phyloP scores from a whole-genome alignment of 352 stramenopile genomes.

The Phytophthora quininea region DNA sequence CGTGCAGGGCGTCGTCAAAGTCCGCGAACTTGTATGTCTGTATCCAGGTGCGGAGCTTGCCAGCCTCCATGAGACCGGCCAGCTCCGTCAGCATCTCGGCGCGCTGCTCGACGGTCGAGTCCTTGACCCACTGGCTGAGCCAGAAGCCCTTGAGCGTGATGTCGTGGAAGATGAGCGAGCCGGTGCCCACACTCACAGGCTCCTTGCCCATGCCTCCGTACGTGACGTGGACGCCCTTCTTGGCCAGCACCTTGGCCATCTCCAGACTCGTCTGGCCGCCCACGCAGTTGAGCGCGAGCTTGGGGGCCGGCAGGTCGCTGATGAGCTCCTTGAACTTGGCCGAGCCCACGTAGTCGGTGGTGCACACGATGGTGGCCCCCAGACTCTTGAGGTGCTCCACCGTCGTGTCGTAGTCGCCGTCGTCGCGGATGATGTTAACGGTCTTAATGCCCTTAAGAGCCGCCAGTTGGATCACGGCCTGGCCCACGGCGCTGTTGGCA shows the following conservation, averaged over 20 bases:
- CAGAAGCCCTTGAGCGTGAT: slow-evolving; percentile 90
- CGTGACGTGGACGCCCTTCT: slow-evolving; percentile 81
- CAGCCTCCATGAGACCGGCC: slow-evolving; percentile 62
- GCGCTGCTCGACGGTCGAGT: slow-evolving; percentile 66
- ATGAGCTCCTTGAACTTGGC: slow-evolving; percentile 88
- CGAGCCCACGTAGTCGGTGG: slow-evolving; percentile 72
- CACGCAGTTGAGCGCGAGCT: slow-evolving; percentile 86
- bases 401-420: slow-evolving; percentile 79
- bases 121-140: slow-evolving; percentile 84
- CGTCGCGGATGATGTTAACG: slow-evolving; percentile 90
- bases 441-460: slow-evolving; percentile 87
- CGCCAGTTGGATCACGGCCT: slow-evolving; percentile 90
- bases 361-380: slow-evolving; percentile 77
- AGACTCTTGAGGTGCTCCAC: slow-evolving; percentile 83
- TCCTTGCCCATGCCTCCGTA: slow-evolving; percentile 86
- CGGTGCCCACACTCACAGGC: slow-evolving; percentile 65
- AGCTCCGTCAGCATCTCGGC: slow-evolving; percentile 73
- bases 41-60: slow-evolving; percentile 86
- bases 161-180: slow-evolving; percentile 86
- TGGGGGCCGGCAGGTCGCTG: slow-evolving; percentile 79
- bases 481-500: slow-evolving; percentile 86
- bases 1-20: slow-evolving; percentile 79
- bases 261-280: slow-evolving; percentile 74
- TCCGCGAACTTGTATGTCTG: slow-evolving; percentile 87
- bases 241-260: slow-evolving; percentile 70